These are phyloP conservation scores for Penicillium maclennaniae DNA, from an alignment of 495 filamentous ascomycete genomes.

Conservation along the genomic window DNA sequence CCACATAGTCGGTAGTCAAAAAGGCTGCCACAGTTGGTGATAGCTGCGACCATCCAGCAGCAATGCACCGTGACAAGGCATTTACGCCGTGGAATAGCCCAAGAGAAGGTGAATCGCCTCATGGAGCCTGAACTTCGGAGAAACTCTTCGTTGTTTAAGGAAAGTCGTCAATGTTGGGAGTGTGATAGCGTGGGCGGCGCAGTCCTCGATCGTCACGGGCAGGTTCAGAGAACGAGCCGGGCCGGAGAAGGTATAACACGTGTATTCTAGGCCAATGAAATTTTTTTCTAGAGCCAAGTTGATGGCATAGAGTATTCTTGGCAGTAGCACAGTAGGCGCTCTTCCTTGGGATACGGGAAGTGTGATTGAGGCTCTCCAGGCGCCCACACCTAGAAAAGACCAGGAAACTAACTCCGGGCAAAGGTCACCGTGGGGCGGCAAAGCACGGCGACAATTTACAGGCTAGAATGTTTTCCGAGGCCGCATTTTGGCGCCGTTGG, in stretches of 20 bases:
- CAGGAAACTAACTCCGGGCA: constrained; percentile 17
- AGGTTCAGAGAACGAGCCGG: not conserved
- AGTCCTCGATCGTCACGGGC: not conserved
- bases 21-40: constrained; percentile 38
- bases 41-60: constrained; percentile 17
- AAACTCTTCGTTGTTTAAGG: not conserved
- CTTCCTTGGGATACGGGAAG: not conserved
- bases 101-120: not conserved
- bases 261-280: constrained; percentile 13
- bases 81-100: not conserved
- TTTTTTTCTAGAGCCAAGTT: constrained; percentile 5
- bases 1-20: not conserved
- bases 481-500: constrained; percentile 35
- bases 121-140: not conserved
- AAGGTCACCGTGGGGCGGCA: constrained; percentile 23
- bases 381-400: not conserved
- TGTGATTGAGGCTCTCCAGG: constrained; percentile 11
- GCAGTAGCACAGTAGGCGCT: constrained; percentile 11
- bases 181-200: not conserved
- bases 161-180: constrained; percentile 1
- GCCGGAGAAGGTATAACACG: not conserved
- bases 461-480: constrained; percentile 4
- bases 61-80: constrained; percentile 16
- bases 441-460: constrained; percentile 30
- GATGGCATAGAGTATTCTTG: constrained; percentile 10